Evolutionary conservation across 768 basidiomycete genomes (phyloP).

Genomic region (Pulveroboletus frians): DNA sequence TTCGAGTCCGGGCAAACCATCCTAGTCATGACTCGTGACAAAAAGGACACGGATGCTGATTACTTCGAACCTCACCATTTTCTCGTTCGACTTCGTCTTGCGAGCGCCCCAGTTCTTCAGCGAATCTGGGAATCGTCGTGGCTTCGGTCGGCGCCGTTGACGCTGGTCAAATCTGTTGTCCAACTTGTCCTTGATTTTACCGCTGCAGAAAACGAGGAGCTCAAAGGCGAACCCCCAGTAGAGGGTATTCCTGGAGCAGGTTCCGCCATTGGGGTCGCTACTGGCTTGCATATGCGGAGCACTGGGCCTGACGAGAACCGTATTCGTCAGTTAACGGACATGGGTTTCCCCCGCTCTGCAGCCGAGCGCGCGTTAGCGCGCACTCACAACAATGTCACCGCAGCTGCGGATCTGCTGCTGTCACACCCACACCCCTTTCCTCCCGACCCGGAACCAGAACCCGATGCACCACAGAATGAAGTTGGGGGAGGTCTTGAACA

Average conservation of each 20-base stretch:
- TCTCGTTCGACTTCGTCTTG: constrained; percentile 72
- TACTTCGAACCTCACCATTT: constrained; percentile 87
- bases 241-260: constrained; percentile 32
- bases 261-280: constrained; percentile 28
- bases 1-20: constrained; percentile 83
- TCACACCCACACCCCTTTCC: constrained; percentile 75
- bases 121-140: constrained; percentile 80
- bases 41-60: constrained; percentile 67
- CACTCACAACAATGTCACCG: constrained; percentile 81
- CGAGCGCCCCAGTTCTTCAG: constrained; percentile 60
- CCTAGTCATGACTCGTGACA: constrained; percentile 67
- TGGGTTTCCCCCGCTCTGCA: constrained; percentile 93
- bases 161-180: constrained; percentile 70
- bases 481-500: constrained; percentile 16
- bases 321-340: constrained; percentile 82
- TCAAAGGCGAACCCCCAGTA: constrained; percentile 40
- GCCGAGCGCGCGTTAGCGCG: constrained; percentile 80
- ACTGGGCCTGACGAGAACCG: constrained; percentile 68
- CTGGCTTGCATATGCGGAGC: constrained; percentile 31
- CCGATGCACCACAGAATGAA: constrained; percentile 18
- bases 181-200: constrained; percentile 76
- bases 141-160: constrained; percentile 71
- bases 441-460: constrained; percentile 49
- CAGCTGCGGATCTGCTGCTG: constrained; percentile 84
- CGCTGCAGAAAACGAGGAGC: constrained; percentile 76